Base-by-base conservation (phyloP, 352 stramenopile species). In the Nothophytophthora sp. region DNA sequence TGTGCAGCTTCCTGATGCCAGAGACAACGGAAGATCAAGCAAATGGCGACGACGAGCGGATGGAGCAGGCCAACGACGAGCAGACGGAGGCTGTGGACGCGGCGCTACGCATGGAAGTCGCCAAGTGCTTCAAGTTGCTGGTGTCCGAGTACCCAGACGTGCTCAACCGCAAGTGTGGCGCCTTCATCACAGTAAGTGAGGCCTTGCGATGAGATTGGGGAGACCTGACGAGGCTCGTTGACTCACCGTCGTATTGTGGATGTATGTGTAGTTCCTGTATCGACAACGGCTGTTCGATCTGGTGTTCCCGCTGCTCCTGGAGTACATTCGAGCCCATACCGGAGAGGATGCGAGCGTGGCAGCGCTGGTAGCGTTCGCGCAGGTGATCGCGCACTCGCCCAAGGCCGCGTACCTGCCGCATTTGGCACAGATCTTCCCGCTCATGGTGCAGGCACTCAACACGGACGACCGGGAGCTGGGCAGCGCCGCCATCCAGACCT, bases 401-500 rank as follows among this genome's bases (percentile, higher is more conserved):
- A 87, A 89, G 60, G 81, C 85, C 23, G 74, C 90, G 33, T 90
- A 91, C 43, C 43, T 88, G 55, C 79, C 82, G 19, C 81, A 91
- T 27, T 49, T 92, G 24, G 63, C 63, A 39, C 85, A 78, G 53
- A 91, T 95, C 47, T 90, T 92, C 55, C 85, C 85, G 32, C 71
- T 92, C 36, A 86, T 95, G 67, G 76, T 93, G 32, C 76, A 88
- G 30, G 85, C 82, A 25, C 81, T 95, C 57, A 92, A 88, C 58
- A 79, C 72, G 44, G 80, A 90, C 55, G 65, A 82, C 50, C 41
- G 59, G 15, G 83, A 89, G 52, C 63, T 95, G 32, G 80, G 85
- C 12, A 88, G 78, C 43, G 78, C 85, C n/a, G 80, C 82, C 10
- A 86, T 95, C 30, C 63, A 73, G 46, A 91, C 80, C 22, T 95